phyloP scores from a whole-genome alignment of 2,329 filamentous ascomycete genomes.

The Ophiostoma himal-ulmi region DNA sequence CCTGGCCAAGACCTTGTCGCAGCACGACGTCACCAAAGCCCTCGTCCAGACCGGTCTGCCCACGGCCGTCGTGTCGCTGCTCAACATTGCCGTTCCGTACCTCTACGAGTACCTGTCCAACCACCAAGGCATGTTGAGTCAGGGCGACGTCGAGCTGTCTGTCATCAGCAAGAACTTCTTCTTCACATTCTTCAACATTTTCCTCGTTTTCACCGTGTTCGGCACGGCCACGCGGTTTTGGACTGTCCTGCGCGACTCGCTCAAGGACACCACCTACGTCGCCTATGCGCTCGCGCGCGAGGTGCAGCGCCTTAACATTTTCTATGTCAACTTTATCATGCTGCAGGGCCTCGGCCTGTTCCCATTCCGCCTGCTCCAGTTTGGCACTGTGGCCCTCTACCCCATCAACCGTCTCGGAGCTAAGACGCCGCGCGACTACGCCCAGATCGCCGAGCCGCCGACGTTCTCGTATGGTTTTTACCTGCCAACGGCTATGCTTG shows the following conservation, averaged over 20 bases:
- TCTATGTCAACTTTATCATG: conserved; percentile 92
- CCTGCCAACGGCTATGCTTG: conserved; percentile 81
- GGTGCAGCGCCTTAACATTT: conserved; percentile 67
- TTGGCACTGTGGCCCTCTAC: conserved; percentile 78
- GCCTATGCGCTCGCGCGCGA: conserved; percentile 69
- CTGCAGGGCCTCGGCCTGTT: conserved; percentile 91
- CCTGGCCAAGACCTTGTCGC: conserved; percentile 60
- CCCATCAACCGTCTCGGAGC: conserved; percentile 72
- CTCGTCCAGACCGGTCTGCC: conserved; percentile 84
- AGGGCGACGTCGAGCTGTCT: conserved; percentile 88
- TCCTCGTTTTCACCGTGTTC: conserved; percentile 86
- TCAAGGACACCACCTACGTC: conserved; percentile 73
- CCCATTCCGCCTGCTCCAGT: conserved; percentile 83
- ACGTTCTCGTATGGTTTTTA: conserved; percentile 95
- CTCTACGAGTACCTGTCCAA: conserved; percentile 91
- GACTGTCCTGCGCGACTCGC: conserved; percentile 60
- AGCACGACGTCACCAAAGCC: conserved; percentile 64
- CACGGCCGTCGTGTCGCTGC: conserved; percentile 74
- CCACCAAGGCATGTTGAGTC: conserved; percentile 89
- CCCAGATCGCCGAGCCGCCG: conserved; percentile 73
- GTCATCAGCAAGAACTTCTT: conserved; percentile 98
- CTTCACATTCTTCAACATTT: conserved; percentile 99
- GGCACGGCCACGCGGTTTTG: conserved; percentile 74
- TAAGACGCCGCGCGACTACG: conserved; percentile 83
- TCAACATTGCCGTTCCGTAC: conserved; percentile 87